A percentile compares a stretch with the other conserved stretches of the same genome.
phyloP scores from a whole-genome alignment of 108 stramenopile genomes.

The Cyclostephanos tholiformis region DNA sequence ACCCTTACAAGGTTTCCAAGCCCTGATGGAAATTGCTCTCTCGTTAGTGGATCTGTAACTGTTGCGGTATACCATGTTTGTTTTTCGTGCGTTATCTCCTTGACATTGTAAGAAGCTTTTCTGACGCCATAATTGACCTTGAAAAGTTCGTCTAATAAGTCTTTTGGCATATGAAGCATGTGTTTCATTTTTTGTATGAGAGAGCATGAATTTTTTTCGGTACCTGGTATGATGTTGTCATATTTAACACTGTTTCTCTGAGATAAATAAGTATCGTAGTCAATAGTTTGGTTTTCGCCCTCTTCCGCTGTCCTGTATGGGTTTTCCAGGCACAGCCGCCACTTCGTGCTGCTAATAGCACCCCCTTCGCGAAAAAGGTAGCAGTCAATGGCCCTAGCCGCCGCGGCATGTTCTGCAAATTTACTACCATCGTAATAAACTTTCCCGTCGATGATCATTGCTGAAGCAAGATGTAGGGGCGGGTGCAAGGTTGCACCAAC shows the following conservation, averaged over 20 bases:
- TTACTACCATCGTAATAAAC: slow-evolving; percentile 17
- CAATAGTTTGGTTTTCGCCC: slow-evolving; percentile 2
- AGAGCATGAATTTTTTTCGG: too few species aligned
- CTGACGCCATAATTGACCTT: neutral
- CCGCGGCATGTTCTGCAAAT: slow-evolving; percentile 41
- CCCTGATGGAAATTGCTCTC: slow-evolving; percentile 32
- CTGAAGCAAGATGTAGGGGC: slow-evolving; percentile 14
- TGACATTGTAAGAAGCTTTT: neutral
- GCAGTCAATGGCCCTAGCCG: slow-evolving; percentile 49
- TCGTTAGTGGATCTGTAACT: slow-evolving; percentile 24
- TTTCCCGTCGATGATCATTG: slow-evolving; percentile 14
- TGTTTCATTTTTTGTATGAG: neutral
- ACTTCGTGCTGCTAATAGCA: neutral
- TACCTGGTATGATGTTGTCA: too few species aligned
- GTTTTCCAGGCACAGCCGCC: slow-evolving; percentile 33
- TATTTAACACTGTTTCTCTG: too few species aligned
- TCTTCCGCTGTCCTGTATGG: slow-evolving; percentile 7
- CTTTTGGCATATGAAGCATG: neutral
- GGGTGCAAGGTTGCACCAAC: neutral
- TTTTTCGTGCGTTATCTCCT: neutral
- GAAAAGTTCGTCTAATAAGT: neutral
- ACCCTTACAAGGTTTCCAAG: slow-evolving; percentile 5
- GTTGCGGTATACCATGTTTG: slow-evolving; percentile 33
- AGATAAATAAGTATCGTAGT: slow-evolving; percentile 12
- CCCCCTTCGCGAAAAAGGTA: slow-evolving; percentile 24